Evolutionary conservation across 106 monocot genomes (phyloP).

Genomic region (Dactylorhiza incarnata): DNA sequence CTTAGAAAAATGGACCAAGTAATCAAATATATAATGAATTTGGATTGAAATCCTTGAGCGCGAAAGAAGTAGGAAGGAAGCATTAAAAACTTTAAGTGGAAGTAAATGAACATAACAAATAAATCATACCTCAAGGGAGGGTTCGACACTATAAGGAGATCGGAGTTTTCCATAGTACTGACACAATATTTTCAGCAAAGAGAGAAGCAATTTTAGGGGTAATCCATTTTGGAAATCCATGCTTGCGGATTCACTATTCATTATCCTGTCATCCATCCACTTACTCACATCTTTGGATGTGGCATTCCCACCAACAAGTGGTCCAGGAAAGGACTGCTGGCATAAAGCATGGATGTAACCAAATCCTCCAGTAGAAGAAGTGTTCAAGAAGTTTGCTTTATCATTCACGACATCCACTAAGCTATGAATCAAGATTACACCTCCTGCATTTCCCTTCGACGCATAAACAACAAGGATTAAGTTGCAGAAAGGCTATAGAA

Average conservation of each 20-base stretch:
- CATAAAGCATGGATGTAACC: conserved; percentile 64
- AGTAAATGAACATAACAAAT: neutral
- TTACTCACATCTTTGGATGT: conserved; percentile 81
- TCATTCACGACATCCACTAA: conserved; percentile 52
- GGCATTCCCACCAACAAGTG: conserved; percentile 86
- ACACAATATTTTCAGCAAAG: conserved; percentile 69
- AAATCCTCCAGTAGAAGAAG: conserved; percentile 3
- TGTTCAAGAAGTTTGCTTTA: conserved; percentile 25
- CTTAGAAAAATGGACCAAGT: neutral
- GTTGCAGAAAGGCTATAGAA: conserved; percentile 2
- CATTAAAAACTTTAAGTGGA: neutral
- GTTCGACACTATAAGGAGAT: conserved; percentile 74
- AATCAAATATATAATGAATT: neutral
- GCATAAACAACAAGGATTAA: conserved; percentile 2
- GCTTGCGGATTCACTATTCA: conserved; percentile 35
- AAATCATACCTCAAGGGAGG: conserved; percentile 50
- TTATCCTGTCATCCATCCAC: conserved; percentile 86
- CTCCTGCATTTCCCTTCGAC: conserved; percentile 35
- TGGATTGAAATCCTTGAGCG: neutral
- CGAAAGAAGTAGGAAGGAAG: neutral
- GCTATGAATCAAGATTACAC: conserved; percentile 51
- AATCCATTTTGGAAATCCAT: conserved; percentile 49
- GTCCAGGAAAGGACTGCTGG: conserved; percentile 83
- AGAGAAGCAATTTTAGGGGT: conserved; percentile 65
- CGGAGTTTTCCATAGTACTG: conserved; percentile 92